phyloP scores from a whole-genome alignment of 371 early-diverging fungal species.

The Lichtheimia ornata region DNA sequence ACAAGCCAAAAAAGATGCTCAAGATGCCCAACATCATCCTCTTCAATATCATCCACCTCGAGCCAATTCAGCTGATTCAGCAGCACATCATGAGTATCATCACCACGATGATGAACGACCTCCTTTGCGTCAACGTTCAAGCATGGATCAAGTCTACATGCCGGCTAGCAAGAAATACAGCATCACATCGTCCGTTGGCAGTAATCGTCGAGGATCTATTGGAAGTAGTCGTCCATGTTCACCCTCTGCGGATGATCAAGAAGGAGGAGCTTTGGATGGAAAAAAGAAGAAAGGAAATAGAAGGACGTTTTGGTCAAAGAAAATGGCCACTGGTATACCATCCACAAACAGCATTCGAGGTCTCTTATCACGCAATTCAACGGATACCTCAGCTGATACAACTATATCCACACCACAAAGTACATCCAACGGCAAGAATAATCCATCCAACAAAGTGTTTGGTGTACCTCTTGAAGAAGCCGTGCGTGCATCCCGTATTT shows the following conservation, averaged over 20 bases:
- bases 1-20: conserved; percentile 5
- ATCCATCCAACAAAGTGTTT: conserved; percentile 40
- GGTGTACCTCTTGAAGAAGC: conserved; percentile 39
- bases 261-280: conserved; percentile 13
- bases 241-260: not conserved
- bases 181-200: not conserved
- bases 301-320: conserved; percentile 39
- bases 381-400: conserved; percentile 11
- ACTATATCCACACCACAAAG: not conserved
- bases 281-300: conserved; percentile 29
- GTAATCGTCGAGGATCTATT: not conserved
- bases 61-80: conserved; percentile 26
- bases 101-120: conserved; percentile 8
- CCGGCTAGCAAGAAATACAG: not conserved
- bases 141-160: conserved; percentile 19
- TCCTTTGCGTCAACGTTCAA: conserved; percentile 20
- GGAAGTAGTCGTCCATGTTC: not conserved
- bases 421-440: conserved; percentile 19
- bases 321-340: conserved; percentile 14
- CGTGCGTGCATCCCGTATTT: conserved; percentile 19
- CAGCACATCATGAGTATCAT: conserved; percentile 9
- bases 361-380: conserved; percentile 25
- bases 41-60: conserved; percentile 18
- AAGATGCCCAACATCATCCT: not conserved
- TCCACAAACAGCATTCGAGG: conserved; percentile 19